Percentiles rank a stretch among this genome's conserved stretches.
Evolutionary conservation across 306 rosid species (phyloP).

Genomic region (Cicer cuneatum): DNA sequence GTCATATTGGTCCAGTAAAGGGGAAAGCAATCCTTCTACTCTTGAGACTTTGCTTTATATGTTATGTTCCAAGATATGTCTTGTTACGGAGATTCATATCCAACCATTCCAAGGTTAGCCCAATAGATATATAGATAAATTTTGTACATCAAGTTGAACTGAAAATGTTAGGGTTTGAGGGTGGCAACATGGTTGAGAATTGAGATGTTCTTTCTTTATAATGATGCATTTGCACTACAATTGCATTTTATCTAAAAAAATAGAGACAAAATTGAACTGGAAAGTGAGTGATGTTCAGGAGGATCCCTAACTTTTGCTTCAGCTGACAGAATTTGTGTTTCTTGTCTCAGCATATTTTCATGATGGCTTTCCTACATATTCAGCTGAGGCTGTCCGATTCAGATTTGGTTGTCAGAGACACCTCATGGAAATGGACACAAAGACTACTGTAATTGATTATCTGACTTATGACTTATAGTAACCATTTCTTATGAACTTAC

Average conservation of each 20-base stretch:
- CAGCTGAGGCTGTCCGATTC: constrained; percentile 68
- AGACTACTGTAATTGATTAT: neutral
- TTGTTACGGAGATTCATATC: constrained; percentile 64
- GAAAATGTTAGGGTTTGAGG: neutral
- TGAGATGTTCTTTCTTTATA: too few relatives aligned
- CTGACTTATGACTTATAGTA: neutral
- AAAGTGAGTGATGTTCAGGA: neutral
- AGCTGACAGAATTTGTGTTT: constrained; percentile 46
- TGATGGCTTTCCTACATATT: constrained; percentile 59
- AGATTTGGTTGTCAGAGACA: constrained; percentile 54
- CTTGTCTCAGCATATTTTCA: constrained; percentile 69
- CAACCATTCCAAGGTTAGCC: constrained; percentile 71
- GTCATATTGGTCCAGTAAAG: constrained; percentile 79
- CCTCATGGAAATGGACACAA: constrained; percentile 14
- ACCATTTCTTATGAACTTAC: constrained; percentile 58
- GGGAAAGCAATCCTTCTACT: constrained; percentile 58
- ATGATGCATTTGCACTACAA: too few relatives aligned
- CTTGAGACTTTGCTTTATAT: constrained; percentile 64
- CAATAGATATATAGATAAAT: constrained; percentile 5
- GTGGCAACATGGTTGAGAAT: too few relatives aligned
- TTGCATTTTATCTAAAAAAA: too few relatives aligned
- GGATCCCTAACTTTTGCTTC: constrained; percentile 33
- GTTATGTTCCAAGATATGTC: constrained; percentile 56
- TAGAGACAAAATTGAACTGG: constrained; percentile 13
- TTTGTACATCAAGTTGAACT: constrained; percentile 29